Conservation (phyloP, 1,284 basidiomycete genomes). For the Rhodotorula glutinis region DNA sequence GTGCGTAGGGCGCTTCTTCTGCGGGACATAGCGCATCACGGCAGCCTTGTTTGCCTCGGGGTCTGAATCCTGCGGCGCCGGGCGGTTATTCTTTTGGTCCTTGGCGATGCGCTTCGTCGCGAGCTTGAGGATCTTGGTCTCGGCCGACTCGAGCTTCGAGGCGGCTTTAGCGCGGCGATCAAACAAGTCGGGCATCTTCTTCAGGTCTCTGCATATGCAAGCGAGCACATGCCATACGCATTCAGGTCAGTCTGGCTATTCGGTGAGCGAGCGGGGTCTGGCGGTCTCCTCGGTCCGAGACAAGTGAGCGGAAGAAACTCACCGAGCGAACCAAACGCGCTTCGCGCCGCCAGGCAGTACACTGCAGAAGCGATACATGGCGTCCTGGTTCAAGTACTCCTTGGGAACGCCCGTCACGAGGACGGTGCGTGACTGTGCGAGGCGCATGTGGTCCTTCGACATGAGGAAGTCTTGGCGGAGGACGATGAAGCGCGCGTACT, state of each 20-base stretch:
- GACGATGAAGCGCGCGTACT: constrained; percentile 76
- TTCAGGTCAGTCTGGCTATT: too few species aligned
- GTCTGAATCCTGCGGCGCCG: constrained; percentile 8
- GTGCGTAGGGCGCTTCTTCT: constrained; percentile 71
- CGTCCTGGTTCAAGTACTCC: constrained; percentile 63
- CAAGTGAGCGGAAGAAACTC: constrained; percentile 30
- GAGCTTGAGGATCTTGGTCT: constrained; percentile 68
- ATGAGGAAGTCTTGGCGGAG: constrained; percentile 82
- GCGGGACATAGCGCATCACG: constrained; percentile 62
- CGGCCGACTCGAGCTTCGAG: constrained; percentile 77
- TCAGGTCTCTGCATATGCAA: constrained; percentile 60
- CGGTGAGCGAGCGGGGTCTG: too few species aligned
- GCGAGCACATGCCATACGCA: not conserved
- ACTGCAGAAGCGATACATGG: constrained; percentile 62
- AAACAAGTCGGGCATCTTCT: constrained; percentile 76
- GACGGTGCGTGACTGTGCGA: constrained; percentile 80
- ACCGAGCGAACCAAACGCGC: constrained; percentile 84
- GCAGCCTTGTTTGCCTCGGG: constrained; percentile 24
- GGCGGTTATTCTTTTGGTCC: constrained; percentile 46
- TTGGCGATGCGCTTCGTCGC: constrained; percentile 59
- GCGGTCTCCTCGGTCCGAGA: too few species aligned
- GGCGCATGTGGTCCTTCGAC: constrained; percentile 64
- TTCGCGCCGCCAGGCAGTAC: constrained; percentile 79
- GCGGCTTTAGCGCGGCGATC: constrained; percentile 72
- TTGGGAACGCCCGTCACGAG: constrained; percentile 85